Conservation (phyloP, 352 stramenopile species). For the Pythium grandisporangium region DNA sequence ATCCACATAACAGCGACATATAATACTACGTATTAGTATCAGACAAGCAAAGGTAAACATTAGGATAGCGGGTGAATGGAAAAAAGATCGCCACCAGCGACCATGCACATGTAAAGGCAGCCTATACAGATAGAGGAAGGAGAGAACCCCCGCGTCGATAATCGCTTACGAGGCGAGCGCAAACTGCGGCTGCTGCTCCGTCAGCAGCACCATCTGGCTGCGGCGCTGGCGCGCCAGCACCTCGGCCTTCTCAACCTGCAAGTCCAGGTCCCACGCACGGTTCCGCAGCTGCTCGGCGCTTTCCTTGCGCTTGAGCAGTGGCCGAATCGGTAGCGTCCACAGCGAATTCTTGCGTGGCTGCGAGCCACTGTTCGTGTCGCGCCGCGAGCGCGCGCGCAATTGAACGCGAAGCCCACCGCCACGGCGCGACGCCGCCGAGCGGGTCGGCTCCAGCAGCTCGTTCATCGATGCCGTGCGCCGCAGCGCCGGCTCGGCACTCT, state of each 20-base stretch:
- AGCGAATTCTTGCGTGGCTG: conserved; percentile 23
- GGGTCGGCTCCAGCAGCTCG: background rate
- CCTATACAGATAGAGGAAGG: conserved; percentile 1
- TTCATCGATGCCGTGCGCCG: background rate
- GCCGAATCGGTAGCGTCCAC: conserved; percentile 36
- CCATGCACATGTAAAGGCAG: background rate
- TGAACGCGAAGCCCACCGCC: conserved; percentile 14
- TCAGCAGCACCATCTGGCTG: background rate
- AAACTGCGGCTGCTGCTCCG: background rate
- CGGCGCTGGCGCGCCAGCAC: conserved; percentile 8
- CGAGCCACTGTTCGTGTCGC: conserved; percentile 11
- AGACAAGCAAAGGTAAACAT: background rate
- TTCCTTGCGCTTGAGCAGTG: conserved; percentile 37
- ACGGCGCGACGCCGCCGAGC: conserved; percentile 14
- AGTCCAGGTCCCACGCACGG: conserved; percentile 23
- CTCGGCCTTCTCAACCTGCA: conserved; percentile 31
- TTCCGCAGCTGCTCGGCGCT: conserved; percentile 39
- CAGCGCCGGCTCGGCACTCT: no score
- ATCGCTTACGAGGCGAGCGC: background rate
- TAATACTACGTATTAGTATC: no score
- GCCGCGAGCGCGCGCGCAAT: conserved; percentile 3
- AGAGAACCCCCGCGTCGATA: background rate
- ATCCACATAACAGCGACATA: no score
- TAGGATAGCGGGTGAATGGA: background rate
- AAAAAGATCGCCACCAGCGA: conserved; percentile 3